Base-by-base conservation (phyloP, 495 filamentous ascomycete genomes). In the Talaromyces stipitatus region DNA sequence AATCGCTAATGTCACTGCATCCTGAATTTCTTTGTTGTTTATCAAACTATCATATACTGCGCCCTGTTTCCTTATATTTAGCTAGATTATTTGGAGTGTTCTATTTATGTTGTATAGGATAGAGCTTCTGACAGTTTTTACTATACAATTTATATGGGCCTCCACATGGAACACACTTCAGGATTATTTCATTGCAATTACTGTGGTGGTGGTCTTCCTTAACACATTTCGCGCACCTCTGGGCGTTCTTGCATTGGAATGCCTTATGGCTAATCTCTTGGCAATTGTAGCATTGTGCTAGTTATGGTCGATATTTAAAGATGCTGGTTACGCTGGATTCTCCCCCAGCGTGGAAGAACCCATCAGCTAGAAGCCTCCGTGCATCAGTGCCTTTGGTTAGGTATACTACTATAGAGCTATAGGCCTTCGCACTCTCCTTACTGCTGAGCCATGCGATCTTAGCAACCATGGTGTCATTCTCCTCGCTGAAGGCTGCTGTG, bases 381-480 rank as follows among this genome's bases (percentile, higher is more conserved):
- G 61, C 66, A 22, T 70, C 59, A 55, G 24, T 60, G 0, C 56
- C 58, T 61, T 64, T 72, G 7, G 67, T 72, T 0, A 70, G 56
- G 50, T 72, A 72, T 0, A 70, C 61, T 14, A 69, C 67, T 60
- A 70, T 70, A 7, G 63, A 72, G 20, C 67, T 58, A 64, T 70
- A 68, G 2, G 68, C 50, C 45, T 70, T 72, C 5, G 47, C 58
- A 5, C 0, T 36, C 4, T 71, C 63, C 59, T 66, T 69, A 1
- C 45, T 68, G 57, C 65, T 71, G n/a, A 72, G 69, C 69, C 63
- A 71, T 22, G 58, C 23, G 12, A 68, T 64, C 38, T 63, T 68
- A 2, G 63, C 63, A 11, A 68, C 57, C 2, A 56, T 62, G 12
- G 38, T 11, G 45, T 64, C 53, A 12, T 68, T 64, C 43, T 68